A percentile compares a stretch with the other conserved stretches of the same genome.
phyloP scores from a whole-genome alignment of 2,329 filamentous ascomycete genomes.

The Xylaria sp. region DNA sequence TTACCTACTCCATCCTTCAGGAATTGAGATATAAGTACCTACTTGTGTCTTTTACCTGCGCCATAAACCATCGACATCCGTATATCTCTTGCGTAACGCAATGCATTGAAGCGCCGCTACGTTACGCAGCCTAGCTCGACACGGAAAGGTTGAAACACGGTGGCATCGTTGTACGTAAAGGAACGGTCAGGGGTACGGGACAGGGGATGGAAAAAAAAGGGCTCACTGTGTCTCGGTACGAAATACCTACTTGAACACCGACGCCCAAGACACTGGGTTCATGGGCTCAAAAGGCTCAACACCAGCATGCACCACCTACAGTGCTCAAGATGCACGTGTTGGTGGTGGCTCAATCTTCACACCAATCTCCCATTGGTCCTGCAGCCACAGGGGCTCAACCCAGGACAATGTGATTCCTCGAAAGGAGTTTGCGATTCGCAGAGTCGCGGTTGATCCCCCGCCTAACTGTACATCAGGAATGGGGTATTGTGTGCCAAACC shows the following conservation, averaged over 20 bases:
- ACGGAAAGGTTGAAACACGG: background rate
- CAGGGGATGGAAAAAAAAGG: background rate
- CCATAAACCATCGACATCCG: background rate
- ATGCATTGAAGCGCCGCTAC: background rate
- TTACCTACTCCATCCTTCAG: background rate
- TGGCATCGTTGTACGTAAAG: background rate
- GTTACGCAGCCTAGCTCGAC: background rate
- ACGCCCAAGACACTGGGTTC: background rate
- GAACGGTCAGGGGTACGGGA: background rate
- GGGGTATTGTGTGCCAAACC: background rate
- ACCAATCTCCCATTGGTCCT: background rate
- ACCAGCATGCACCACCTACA: background rate
- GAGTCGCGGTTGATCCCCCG: background rate
- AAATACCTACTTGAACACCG: background rate
- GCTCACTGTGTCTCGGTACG: background rate
- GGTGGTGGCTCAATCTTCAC: background rate
- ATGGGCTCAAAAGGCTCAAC: background rate
- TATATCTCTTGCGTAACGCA: slow-evolving; percentile 8
- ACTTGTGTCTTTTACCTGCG: background rate
- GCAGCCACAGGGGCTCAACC: background rate
- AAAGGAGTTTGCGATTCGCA: background rate
- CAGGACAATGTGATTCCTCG: background rate
- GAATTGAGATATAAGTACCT: background rate
- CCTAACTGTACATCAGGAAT: background rate
- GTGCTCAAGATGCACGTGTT: background rate